Percentiles rank a stretch among this genome's conserved stretches.
phyloP scores from a whole-genome alignment of 1,284 basidiomycete genomes.

The Malassezia nana region DNA sequence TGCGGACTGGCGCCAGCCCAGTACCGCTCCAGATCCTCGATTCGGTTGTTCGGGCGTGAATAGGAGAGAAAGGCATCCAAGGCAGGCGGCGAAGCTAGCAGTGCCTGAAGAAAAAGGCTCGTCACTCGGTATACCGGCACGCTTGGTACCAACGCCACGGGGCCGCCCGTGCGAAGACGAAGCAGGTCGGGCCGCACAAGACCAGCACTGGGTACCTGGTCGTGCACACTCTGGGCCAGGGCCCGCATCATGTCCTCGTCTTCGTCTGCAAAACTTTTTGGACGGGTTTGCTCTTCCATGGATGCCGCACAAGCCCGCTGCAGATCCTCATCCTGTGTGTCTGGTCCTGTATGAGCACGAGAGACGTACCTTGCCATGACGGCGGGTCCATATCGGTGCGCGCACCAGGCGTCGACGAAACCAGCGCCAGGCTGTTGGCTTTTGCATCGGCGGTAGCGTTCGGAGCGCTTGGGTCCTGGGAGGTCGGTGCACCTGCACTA shows the following conservation, averaged over 20 bases:
- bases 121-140: conserved; percentile 1
- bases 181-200: neutral
- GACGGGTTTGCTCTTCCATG: neutral
- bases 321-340: conserved; percentile 9
- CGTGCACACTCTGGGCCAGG: conserved; percentile 13
- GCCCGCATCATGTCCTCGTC: conserved; percentile 16
- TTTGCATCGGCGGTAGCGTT: too few species aligned
- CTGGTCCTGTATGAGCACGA: neutral
- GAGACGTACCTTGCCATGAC: neutral
- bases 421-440: too few species aligned
- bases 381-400: neutral
- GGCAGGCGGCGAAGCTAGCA: conserved; percentile 1
- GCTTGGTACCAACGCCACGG: conserved; percentile 9
- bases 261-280: neutral
- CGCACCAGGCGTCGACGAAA: too few species aligned
- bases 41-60: neutral
- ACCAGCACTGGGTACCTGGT: neutral
- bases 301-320: conserved; percentile 15
- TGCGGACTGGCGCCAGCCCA: conserved; percentile 4
- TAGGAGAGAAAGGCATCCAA: neutral
- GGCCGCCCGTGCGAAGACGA: neutral
- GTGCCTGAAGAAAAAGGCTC: conserved; percentile 7
- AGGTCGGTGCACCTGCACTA: too few species aligned
- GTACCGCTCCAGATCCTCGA: neutral
- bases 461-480: too few species aligned